A percentile compares a stretch with the other conserved stretches of the same genome.
Conservation (phyloP, 1,284 basidiomycete species). For the Ceratobasidium sp. region DNA sequence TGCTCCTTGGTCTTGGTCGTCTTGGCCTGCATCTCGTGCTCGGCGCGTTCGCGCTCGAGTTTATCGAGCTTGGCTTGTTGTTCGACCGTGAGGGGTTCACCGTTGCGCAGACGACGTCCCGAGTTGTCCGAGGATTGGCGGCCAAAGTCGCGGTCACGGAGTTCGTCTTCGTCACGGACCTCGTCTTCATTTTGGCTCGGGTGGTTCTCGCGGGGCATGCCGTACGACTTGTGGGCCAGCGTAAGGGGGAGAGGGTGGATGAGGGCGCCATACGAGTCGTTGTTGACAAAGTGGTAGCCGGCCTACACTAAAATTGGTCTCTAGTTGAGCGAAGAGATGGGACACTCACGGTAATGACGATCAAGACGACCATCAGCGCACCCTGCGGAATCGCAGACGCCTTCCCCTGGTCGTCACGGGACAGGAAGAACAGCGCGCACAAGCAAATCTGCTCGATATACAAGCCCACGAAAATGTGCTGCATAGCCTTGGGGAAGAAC, state of each 20-base stretch:
- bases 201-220: constrained; percentile 49
- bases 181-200: constrained; percentile 45
- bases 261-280: constrained; percentile 58
- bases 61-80: constrained; percentile 33
- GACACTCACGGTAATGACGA: constrained; percentile 77
- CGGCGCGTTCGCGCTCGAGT: constrained; percentile 25
- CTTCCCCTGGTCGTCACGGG: constrained; percentile 59
- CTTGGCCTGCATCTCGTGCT: constrained; percentile 32
- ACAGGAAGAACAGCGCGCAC: constrained; percentile 87
- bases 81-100: constrained; percentile 20
- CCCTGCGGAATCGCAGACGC: constrained; percentile 73
- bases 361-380: constrained; percentile 82
- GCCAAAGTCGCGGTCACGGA: constrained; percentile 22
- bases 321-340: constrained; percentile 46
- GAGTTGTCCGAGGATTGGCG: constrained; percentile 18
- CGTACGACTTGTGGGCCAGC: constrained; percentile 67
- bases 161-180: constrained; percentile 44
- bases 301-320: constrained; percentile 45
- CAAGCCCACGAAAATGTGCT: constrained; percentile 91
- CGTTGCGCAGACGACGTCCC: constrained; percentile 23
- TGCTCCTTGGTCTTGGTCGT: neutral
- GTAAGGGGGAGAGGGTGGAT: constrained; percentile 69
- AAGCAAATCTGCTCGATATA: constrained; percentile 87
- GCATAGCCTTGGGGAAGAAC: constrained; percentile 95
- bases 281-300: constrained; percentile 56